phyloP scores from a whole-genome alignment of 345 rosid species.

The Reutealis trisperma region DNA sequence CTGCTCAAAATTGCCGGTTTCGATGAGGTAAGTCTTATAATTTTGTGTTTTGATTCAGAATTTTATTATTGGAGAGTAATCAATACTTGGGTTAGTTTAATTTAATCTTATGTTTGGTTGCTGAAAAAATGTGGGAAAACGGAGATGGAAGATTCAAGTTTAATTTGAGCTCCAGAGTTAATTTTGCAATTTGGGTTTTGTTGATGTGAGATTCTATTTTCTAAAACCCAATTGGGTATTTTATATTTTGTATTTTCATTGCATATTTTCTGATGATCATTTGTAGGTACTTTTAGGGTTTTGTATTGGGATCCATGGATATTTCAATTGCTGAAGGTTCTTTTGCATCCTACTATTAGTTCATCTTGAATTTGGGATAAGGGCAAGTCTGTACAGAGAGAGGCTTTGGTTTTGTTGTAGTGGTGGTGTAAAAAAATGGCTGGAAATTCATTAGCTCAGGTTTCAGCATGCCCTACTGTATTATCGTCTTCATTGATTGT shows the following conservation, averaged over 20 bases:
- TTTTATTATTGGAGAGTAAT: neutral
- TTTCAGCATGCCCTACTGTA: constrained; percentile 42
- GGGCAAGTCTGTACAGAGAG: neutral
- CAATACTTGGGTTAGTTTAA: neutral
- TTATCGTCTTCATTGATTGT: constrained; percentile 40
- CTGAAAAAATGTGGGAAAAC: neutral
- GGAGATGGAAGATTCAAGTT: neutral
- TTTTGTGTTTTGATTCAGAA: neutral
- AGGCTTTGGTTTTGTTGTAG: constrained; percentile 3
- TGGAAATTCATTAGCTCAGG: constrained; percentile 45
- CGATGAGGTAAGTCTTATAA: neutral
- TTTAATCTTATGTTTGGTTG: constrained; percentile 4
- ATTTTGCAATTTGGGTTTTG: neutral
- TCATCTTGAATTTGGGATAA: neutral
- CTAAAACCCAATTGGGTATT: neutral
- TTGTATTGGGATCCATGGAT: constrained; percentile 1
- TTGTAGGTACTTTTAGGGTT: constrained; percentile 3
- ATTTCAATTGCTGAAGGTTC: constrained; percentile 4
- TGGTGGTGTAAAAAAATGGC: constrained; percentile 45
- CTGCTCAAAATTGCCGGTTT: neutral
- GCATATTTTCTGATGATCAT: neutral
- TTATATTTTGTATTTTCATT: neutral
- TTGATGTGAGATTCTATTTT: neutral
- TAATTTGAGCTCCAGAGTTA: neutral
- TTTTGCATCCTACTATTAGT: neutral